A percentile compares a stretch with the other conserved stretches of the same genome.
Evolutionary conservation across 2,329 filamentous ascomycete genomes (phyloP).

Genomic region (Sporothrix globosa): DNA sequence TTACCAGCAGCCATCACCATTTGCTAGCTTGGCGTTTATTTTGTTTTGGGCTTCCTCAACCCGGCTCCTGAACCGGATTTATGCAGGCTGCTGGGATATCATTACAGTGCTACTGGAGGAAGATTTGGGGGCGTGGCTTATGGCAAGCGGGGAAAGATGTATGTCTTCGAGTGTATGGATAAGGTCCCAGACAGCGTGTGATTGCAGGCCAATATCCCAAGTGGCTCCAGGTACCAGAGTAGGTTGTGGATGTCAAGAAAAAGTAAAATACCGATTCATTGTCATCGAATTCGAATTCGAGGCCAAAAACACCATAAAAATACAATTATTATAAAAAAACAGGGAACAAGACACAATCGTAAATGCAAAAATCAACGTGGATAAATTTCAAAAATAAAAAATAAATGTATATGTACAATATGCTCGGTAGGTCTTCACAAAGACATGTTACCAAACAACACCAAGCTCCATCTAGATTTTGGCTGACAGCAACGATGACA

Average conservation of each 20-base stretch:
- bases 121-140: background rate
- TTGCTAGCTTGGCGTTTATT: background rate
- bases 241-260: background rate
- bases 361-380: background rate
- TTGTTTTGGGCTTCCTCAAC: background rate
- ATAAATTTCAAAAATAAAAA: background rate
- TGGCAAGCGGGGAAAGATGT: background rate
- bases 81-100: background rate
- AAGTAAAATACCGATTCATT: background rate
- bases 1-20: background rate
- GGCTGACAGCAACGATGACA: slow-evolving; percentile 65
- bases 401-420: slow-evolving; percentile 5
- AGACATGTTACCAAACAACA: background rate
- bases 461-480: slow-evolving; percentile 48
- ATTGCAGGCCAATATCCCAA: background rate
- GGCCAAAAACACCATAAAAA: slow-evolving; percentile 38
- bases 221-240: background rate
- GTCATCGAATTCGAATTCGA: slow-evolving; percentile 33
- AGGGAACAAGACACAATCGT: no score
- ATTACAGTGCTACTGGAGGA: background rate
- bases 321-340: background rate
- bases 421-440: background rate
- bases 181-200: no score
- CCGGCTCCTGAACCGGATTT: background rate
- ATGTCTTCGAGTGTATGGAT: background rate